These are phyloP conservation scores for Lentinula detonsa DNA, from an alignment of 768 basidiomycete species.

Conservation along the genomic window DNA sequence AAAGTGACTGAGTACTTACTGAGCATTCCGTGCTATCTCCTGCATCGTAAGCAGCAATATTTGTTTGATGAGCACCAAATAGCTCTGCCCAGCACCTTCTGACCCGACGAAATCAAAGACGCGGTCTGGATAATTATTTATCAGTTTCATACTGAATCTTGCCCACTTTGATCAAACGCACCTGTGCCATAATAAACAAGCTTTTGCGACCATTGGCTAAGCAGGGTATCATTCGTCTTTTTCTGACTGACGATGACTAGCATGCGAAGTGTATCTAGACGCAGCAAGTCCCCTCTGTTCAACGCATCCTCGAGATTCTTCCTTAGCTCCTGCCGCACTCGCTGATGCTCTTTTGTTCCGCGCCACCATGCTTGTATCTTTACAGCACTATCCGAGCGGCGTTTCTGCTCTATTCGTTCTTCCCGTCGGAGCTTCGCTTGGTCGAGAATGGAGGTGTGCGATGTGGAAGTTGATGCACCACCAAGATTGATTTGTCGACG, in stretches of 20 bases:
- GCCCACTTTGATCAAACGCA: background rate
- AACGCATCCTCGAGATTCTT: conserved; percentile 46
- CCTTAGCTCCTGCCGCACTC: conserved; percentile 39
- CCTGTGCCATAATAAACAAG: background rate
- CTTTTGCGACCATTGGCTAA: conserved; percentile 24
- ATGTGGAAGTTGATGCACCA: conserved; percentile 46
- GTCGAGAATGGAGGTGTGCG: conserved; percentile 52
- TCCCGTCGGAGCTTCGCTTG: conserved; percentile 54
- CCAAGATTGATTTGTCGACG: conserved; percentile 74
- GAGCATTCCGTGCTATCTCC: background rate
- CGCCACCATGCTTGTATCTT: conserved; percentile 71
- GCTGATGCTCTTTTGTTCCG: conserved; percentile 35
- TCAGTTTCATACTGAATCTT: background rate
- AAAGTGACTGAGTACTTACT: conserved; percentile 16
- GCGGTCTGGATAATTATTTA: background rate
- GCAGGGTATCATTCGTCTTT: conserved; percentile 18
- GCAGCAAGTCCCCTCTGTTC: conserved; percentile 13
- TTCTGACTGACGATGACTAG: conserved; percentile 52
- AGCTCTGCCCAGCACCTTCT: background rate
- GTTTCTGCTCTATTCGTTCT: conserved; percentile 51
- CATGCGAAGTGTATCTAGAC: conserved; percentile 56
- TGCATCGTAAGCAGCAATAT: background rate
- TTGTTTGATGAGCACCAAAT: conserved; percentile 3
- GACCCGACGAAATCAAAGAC: background rate
- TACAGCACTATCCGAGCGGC: conserved; percentile 50